These are phyloP conservation scores for Phytophthora quininea DNA, from an alignment of 352 stramenopile species.

Conservation along the genomic window DNA sequence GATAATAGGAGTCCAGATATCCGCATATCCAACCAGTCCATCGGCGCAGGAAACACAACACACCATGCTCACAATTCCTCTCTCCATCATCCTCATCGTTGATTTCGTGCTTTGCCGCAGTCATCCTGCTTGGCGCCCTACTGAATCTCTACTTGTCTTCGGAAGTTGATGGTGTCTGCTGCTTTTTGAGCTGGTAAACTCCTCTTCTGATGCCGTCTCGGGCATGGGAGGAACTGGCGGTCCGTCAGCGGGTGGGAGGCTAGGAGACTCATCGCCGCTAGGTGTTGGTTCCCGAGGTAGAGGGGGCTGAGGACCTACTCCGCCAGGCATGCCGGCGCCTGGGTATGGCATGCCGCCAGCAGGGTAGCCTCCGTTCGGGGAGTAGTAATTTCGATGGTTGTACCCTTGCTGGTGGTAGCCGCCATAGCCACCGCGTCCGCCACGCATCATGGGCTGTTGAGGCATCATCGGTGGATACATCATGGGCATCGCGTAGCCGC, in stretches of 20 bases:
- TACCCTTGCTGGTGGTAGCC: slow-evolving; percentile 66
- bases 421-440: slow-evolving; percentile 46
- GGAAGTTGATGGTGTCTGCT: slow-evolving; percentile 9
- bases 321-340: slow-evolving; percentile 27
- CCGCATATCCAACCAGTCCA: slow-evolving; percentile 4
- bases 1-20: not conserved
- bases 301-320: slow-evolving; percentile 47
- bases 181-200: slow-evolving; percentile 22
- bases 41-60: slow-evolving; percentile 5
- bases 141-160: slow-evolving; percentile 41
- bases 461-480: slow-evolving; percentile 77
- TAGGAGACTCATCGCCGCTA: slow-evolving; percentile 21
- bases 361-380: slow-evolving; percentile 41
- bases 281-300: slow-evolving; percentile 44
- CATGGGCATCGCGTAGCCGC: slow-evolving; percentile 71
- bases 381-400: slow-evolving; percentile 65
- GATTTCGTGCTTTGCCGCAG: slow-evolving; percentile 26
- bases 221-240: slow-evolving; percentile 18
- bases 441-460: slow-evolving; percentile 65
- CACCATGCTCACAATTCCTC: slow-evolving; percentile 15
- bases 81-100: slow-evolving; percentile 38
- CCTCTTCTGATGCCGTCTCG: slow-evolving; percentile 25
- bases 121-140: slow-evolving; percentile 15
- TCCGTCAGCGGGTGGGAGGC: slow-evolving; percentile 5
- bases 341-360: slow-evolving; percentile 46